Evolutionary conservation across 2,329 filamentous ascomycete species (phyloP), one percentile per base, ranked within the genome.

Genomic region (Calonectria hongkongensis): DNA sequence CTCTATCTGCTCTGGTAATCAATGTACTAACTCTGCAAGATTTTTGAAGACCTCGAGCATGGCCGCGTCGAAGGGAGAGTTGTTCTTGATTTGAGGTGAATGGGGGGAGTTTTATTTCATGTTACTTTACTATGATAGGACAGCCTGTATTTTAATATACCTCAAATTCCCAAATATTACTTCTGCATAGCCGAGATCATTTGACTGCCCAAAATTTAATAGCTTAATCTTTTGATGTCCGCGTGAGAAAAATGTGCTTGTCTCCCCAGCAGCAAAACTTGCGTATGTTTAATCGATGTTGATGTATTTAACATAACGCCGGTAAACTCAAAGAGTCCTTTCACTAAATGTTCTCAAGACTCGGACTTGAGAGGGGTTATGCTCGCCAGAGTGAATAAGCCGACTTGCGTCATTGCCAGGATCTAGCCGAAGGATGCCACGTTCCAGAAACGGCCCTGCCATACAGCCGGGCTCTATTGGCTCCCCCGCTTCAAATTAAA

Each of bases 41-140:
- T 72, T 2, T 72, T 72, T 28, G 65, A 65, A 13, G 66, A 72
- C 28, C 33, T 72, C 4, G 70, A 72, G 25, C 27, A n/a, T 60
- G 66, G 70, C 5, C 68, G 48, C 16, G 66, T 71, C 7, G 56
- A 68, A 12, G 69, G 69, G 7, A 68, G 69, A 21, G 56, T 71
- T 3, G 47, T 71, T n/a, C 21, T 71, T 13, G 69, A 71, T 43
- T 41, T 71, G 18, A 54, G 69, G 45, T 71, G 45, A 58, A 6
- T 5, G 13, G 9, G 18, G 36, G 8, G 12, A 43, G 21, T 3
- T 8, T 21, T 41, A 43, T n/a, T 43, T n/a, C 41, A 18, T 43
- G 41, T 43, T 43, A 48, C 12, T 48, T 13, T 21, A 48, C n/a
- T 25, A 16, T 21, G 6, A 48, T 48, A n/a, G 4, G 3, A 25